Conservation (phyloP, 257 asterid species). For the Fraxinus cuspidata region DNA sequence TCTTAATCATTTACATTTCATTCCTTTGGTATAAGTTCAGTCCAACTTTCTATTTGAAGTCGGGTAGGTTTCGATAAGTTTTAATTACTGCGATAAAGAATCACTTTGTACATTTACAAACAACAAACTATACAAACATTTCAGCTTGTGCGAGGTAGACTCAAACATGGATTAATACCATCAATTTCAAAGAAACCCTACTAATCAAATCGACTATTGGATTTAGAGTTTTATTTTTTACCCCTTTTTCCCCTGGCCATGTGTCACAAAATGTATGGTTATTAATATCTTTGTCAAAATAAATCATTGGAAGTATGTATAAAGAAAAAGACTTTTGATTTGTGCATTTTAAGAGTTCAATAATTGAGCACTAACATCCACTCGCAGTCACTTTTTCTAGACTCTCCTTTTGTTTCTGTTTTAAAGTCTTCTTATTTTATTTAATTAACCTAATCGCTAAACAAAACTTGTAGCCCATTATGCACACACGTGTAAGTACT, state of each 20-base stretch:
- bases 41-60: too few species aligned
- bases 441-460: slow-evolving; percentile 24
- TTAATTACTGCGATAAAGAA: too few species aligned
- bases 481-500: slow-evolving; percentile 30
- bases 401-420: slow-evolving; percentile 22
- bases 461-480: slow-evolving; percentile 29
- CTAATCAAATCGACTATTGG: background rate
- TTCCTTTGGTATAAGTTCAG: too few species aligned
- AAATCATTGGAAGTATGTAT: slow-evolving; percentile 24
- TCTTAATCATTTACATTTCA: too few species aligned
- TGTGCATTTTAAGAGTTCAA: slow-evolving; percentile 40
- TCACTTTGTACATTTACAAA: too few species aligned
- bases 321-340: slow-evolving; percentile 26
- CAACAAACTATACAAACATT: too few species aligned
- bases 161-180: background rate
- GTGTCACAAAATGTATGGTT: slow-evolving; percentile 5
- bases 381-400: slow-evolving; percentile 30
- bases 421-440: slow-evolving; percentile 15
- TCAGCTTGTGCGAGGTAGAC: too few species aligned
- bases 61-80: too few species aligned
- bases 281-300: slow-evolving; percentile 23
- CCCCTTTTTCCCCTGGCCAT: background rate
- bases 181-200: background rate
- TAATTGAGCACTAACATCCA: slow-evolving; percentile 50
- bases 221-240: background rate